Conservation (phyloP, 2,329 filamentous ascomycete genomes). For the Ceratocystis ficicola region DNA sequence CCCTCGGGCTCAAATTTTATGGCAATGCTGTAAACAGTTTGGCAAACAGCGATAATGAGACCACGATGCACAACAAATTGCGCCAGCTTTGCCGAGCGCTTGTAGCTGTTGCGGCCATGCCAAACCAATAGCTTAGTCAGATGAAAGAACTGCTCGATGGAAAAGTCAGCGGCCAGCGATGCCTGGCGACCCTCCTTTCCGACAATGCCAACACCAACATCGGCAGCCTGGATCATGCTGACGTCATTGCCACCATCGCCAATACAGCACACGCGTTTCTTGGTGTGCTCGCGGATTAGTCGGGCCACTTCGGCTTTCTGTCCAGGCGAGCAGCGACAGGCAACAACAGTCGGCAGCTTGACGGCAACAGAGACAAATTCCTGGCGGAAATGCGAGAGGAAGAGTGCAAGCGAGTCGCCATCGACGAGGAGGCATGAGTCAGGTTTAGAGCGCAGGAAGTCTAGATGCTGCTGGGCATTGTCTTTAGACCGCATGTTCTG, state of each 20-base stretch:
- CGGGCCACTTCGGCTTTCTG: constrained; percentile 92
- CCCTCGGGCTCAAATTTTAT: constrained; percentile 87
- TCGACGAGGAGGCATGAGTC: constrained; percentile 86
- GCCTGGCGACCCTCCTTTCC: constrained; percentile 96
- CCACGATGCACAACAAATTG: constrained; percentile 98
- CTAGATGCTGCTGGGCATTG: constrained; percentile 73
- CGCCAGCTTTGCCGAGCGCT: constrained; percentile 83
- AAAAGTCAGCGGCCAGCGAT: constrained; percentile 89
- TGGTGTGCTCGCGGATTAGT: constrained; percentile 81
- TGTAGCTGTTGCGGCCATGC: constrained; percentile 97
- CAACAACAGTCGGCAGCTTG: constrained; percentile 78
- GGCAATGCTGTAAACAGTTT: constrained; percentile 94
- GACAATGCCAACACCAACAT: constrained; percentile 94
- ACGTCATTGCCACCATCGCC: constrained; percentile 98
- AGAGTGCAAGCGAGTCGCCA: constrained; percentile 74
- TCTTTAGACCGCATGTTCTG: constrained; percentile 74
- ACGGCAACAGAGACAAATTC: constrained; percentile 86
- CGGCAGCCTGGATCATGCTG: constrained; percentile 96
- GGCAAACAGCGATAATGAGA: constrained; percentile 86
- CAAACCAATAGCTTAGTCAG: constrained; percentile 95
- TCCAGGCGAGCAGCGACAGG: constrained; percentile 89
- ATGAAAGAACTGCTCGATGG: constrained; percentile 88
- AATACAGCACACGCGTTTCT: constrained; percentile 93
- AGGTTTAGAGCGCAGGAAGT: constrained; percentile 77
- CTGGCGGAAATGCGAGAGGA: constrained; percentile 68